Conservation (phyloP, 2,329 filamentous ascomycete genomes). For the Exophiala phaeomuriformis region DNA sequence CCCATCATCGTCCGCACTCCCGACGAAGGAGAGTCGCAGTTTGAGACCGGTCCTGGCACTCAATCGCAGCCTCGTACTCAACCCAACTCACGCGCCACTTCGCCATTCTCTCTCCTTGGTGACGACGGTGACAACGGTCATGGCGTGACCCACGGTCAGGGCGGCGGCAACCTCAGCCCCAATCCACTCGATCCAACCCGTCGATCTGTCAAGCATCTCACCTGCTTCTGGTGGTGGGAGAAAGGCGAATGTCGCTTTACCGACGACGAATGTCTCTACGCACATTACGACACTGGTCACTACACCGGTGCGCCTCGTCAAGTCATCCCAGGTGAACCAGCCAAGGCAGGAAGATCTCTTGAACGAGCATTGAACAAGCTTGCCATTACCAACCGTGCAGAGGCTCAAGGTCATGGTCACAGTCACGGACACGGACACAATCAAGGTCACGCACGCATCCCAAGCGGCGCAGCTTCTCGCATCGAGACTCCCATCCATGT, state of each 20-base stretch:
- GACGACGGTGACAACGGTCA: neutral
- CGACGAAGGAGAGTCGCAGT: neutral
- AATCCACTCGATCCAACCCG: constrained; percentile 5
- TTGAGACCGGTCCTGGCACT: neutral
- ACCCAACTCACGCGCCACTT: constrained; percentile 7
- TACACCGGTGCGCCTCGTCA: constrained; percentile 18
- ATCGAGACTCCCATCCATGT: constrained; percentile 3
- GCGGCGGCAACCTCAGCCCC: neutral
- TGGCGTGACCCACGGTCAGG: neutral
- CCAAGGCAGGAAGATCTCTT: constrained; percentile 26
- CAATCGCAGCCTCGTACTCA: neutral
- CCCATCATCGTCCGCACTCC: constrained; percentile 10
- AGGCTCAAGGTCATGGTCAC: too few relatives aligned
- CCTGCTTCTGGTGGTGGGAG: constrained; percentile 31
- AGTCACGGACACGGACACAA: too few relatives aligned
- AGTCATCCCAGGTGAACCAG: constrained; percentile 20
- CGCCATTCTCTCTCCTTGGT: constrained; percentile 4
- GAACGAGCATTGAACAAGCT: constrained; percentile 18
- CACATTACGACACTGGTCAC: constrained; percentile 29
- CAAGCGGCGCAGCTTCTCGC: neutral
- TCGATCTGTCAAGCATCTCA: constrained; percentile 29
- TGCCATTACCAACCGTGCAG: constrained; percentile 9
- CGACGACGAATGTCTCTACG: constrained; percentile 29
- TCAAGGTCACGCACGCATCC: too few relatives aligned
- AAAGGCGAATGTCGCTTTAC: constrained; percentile 27